phyloP scores from a whole-genome alignment of 257 asterid genomes.

The Ilex aquifolium region DNA sequence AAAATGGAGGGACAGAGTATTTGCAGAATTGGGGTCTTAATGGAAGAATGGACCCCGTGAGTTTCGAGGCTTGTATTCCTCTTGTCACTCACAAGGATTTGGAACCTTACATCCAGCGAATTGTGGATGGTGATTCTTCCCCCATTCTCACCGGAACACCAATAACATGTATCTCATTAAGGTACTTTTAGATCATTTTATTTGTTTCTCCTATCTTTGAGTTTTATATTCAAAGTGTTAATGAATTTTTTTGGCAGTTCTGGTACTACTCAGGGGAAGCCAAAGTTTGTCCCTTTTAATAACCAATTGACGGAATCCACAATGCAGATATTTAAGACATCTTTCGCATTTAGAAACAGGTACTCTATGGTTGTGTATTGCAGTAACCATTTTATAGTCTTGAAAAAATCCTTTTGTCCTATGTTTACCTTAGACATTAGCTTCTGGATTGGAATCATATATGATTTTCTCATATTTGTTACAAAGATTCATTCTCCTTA shows the following conservation, averaged over 20 bases:
- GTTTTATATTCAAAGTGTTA: neutral
- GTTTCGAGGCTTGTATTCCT: slow-evolving; percentile 62
- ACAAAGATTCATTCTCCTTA: too few relatives aligned
- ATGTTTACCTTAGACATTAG: too few relatives aligned
- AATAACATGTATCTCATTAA: slow-evolving; percentile 77
- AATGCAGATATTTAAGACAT: slow-evolving; percentile 83
- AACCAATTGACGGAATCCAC: slow-evolving; percentile 86
- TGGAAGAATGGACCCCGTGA: slow-evolving; percentile 63
- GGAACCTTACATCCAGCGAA: slow-evolving; percentile 66
- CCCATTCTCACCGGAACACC: slow-evolving; percentile 69
- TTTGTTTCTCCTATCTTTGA: neutral
- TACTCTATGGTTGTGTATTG: slow-evolving; percentile 9
- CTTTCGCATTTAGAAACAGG: slow-evolving; percentile 88
- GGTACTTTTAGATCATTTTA: slow-evolving; percentile 27
- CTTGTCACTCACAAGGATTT: slow-evolving; percentile 67
- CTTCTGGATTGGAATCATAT: too few relatives aligned
- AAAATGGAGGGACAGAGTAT: slow-evolving; percentile 74
- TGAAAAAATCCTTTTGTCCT: too few relatives aligned
- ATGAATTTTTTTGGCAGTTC: slow-evolving; percentile 50
- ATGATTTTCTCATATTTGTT: too few relatives aligned
- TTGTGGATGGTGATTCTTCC: slow-evolving; percentile 62
- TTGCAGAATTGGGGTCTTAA: slow-evolving; percentile 59
- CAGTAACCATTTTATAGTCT: too few relatives aligned
- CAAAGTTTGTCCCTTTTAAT: slow-evolving; percentile 98
- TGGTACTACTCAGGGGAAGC: slow-evolving; percentile 97